Evolutionary conservation across 2,329 filamentous ascomycete species (phyloP).

Genomic region (Calonectria crousiana): DNA sequence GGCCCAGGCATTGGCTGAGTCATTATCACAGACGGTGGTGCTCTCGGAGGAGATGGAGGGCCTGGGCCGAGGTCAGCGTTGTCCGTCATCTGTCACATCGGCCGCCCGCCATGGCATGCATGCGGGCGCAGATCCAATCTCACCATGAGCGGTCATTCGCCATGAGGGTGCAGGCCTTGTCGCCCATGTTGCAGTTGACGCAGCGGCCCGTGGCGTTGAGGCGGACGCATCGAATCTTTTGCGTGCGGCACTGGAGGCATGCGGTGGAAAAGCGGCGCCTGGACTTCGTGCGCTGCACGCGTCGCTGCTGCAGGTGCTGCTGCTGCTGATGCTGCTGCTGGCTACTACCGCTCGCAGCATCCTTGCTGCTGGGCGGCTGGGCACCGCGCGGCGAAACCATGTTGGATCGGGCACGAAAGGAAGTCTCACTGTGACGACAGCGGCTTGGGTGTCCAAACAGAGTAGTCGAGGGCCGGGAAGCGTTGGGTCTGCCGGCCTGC

Average conservation of each 20-base stretch:
- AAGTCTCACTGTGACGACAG: neutral
- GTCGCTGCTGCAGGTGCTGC: neutral
- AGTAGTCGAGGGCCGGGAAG: neutral
- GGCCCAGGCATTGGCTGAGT: neutral
- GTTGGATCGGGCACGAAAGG: neutral
- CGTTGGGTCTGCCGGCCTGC: neutral
- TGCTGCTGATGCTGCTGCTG: too few relatives aligned
- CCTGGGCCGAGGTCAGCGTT: slow-evolving; percentile 2
- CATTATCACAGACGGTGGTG: neutral
- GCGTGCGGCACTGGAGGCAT: slow-evolving; percentile 13
- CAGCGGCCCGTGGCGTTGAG: slow-evolving; percentile 6
- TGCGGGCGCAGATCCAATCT: neutral
- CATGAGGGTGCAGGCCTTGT: slow-evolving; percentile 20
- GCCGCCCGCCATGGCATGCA: neutral
- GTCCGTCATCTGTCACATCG: neutral
- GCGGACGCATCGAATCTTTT: slow-evolving; percentile 18
- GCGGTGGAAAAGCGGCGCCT: slow-evolving; percentile 6
- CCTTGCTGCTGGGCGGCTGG: neutral
- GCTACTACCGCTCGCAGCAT: neutral
- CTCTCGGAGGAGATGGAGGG: neutral
- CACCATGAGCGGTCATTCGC: slow-evolving; percentile 14
- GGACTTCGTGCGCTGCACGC: neutral
- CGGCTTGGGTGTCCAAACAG: neutral
- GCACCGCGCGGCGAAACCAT: slow-evolving; percentile 7
- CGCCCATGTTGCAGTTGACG: slow-evolving; percentile 22